phyloP scores from a whole-genome alignment of 768 basidiomycete genomes.

The Phaffia tasmanica region DNA sequence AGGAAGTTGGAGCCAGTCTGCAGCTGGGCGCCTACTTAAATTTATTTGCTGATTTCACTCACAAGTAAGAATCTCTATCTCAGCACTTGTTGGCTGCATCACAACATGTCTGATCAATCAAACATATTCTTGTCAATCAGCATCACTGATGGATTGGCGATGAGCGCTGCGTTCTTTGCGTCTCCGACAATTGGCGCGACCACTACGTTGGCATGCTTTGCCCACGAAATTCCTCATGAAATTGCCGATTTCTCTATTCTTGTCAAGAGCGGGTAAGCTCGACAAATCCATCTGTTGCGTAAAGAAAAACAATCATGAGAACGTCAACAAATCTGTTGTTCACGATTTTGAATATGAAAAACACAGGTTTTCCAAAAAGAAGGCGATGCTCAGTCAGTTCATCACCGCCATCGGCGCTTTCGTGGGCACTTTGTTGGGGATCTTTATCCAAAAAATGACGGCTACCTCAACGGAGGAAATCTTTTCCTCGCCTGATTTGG shows the following conservation, averaged over 20 bases:
- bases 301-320: conserved; percentile 29
- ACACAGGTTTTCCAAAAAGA: conserved; percentile 77
- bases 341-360: too few relatives aligned
- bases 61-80: conserved; percentile 6
- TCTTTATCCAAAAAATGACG: conserved; percentile 66
- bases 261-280: conserved; percentile 38
- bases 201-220: conserved; percentile 83
- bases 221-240: conserved; percentile 82
- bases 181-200: conserved; percentile 86
- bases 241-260: conserved; percentile 96
- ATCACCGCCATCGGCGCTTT: conserved; percentile 85
- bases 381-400: conserved; percentile 90
- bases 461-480: conserved; percentile 40
- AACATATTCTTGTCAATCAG: conserved; percentile 9
- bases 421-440: conserved; percentile 49
- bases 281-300: too few relatives aligned
- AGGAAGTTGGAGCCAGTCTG: conserved; percentile 48
- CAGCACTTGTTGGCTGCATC: conserved; percentile 32
- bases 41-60: conserved; percentile 42
- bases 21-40: conserved; percentile 86
- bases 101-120: conserved; percentile 62
- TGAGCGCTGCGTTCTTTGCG: conserved; percentile 96
- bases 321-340: too few relatives aligned
- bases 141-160: conserved; percentile 85
- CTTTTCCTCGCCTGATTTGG: conserved; percentile 48